Base-by-base conservation (phyloP, 2,329 filamentous ascomycete genomes). In the Fusarium longipes region DNA sequence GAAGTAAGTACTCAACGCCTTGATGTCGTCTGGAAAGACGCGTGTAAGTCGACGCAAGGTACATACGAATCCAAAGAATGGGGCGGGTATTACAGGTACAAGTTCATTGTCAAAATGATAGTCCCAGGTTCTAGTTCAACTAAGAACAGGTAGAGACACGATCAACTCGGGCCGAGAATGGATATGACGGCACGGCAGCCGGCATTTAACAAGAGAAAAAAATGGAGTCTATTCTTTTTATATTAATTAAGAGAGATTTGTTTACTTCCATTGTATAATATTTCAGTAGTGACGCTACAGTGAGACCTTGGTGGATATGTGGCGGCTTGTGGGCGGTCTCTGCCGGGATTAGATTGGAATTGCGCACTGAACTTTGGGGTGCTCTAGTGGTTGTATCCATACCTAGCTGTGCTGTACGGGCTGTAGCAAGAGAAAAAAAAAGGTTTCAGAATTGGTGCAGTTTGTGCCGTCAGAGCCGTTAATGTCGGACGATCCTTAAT, bases 381-480 rank as follows among this genome's bases (percentile, higher is more conserved):
- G n/a, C n/a, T n/a, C n/a, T n/a, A n/a, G n/a, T n/a, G n/a, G n/a
- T n/a, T n/a, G n/a, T n/a, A n/a, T n/a, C n/a, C n/a, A n/a, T n/a
- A n/a, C n/a, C n/a, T n/a, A n/a, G n/a, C n/a, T n/a, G n/a, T n/a
- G n/a, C n/a, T n/a, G n/a, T n/a, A n/a, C n/a, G n/a, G n/a, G n/a
- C n/a, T n/a, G n/a, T 36, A 24, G 11, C 5, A 27, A 18, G 24
- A 32, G 33, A 7, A 8, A 35, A 14, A 22, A 58, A 50, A 43
- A 18, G 18, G 55, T 61, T 62, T 62, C 58, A 61, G 36, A 29
- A 17, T 15, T 44, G 44, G 53, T 67, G 64, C 64, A 29, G 32
- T 15, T 44, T 50, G 53, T 67, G 64, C 64, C 64, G 64, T 64
- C 63, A 64, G 64, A 67, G 64, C 64, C 64, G 64, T 67, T 44